Conservation (phyloP, 2,329 filamentous ascomycete species). For the Leptographium wingfieldii region DNA sequence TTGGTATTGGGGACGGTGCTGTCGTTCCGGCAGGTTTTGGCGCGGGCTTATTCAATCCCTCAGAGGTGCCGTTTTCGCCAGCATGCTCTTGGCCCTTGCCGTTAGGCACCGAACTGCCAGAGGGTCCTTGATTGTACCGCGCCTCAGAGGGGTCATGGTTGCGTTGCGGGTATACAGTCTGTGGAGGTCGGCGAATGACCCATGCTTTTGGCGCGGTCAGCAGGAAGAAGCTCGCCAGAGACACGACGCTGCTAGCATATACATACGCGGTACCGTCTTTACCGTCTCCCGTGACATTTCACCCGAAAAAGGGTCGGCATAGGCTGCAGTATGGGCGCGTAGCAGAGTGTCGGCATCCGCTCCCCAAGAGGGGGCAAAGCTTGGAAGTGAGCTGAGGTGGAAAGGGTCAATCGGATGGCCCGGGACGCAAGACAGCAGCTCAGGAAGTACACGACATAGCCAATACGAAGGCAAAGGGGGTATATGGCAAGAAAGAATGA, state of each 20-base stretch:
- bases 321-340: not conserved
- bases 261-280: conserved; percentile 12
- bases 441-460: not conserved
- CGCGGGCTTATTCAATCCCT: not conserved
- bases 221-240: not conserved
- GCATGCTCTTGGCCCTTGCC: not conserved
- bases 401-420: not conserved
- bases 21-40: not conserved
- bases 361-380: not conserved
- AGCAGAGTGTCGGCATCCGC: not conserved
- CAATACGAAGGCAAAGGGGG: not conserved
- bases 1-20: not conserved
- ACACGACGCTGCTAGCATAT: not conserved
- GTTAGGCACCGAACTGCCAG: not conserved
- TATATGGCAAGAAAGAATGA: not conserved
- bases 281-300: conserved; percentile 6
- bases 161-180: conserved; percentile 12
- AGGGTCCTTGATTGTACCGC: not conserved
- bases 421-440: not conserved
- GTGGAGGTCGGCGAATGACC: conserved; percentile 12
- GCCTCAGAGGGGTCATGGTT: conserved; percentile 12
- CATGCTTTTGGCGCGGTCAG: conserved; percentile 10
- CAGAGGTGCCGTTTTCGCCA: not conserved
- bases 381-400: not conserved
- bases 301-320: not conserved